Base-by-base conservation (phyloP, 2,329 filamentous ascomycete species). In the Penicillium fuscoglaucum region DNA sequence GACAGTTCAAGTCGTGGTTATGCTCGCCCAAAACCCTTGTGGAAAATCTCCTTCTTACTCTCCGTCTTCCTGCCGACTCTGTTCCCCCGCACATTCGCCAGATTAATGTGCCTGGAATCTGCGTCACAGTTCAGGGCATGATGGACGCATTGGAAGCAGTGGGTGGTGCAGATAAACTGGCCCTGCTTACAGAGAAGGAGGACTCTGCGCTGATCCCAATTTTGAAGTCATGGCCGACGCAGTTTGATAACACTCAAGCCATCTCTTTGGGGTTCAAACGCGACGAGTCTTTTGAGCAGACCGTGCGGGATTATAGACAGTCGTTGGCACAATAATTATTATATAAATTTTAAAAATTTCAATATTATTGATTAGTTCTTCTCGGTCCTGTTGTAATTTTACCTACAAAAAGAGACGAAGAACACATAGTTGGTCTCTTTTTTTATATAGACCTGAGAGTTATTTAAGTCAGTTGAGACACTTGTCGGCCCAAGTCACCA, bases 241-340 rank as follows among this genome's bases (percentile, higher is more conserved):
- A 78, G 37, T 85, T 84, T 64, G 82, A 85, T 69, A 83, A 82
- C 43, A 73, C 69, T 9, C 78, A 81, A 60, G 78, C 83, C 9
- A 71, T 83, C 54, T 75, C 70, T 48, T 66, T 87, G 51, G 84
- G 84, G 0, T 77, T 85, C 59, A 74, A 78, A 51, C 73, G 76
- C 45, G 84, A 86, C 66, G 70, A 76, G 55, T 79, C 77, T 9
- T 83, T 81, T 56, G 83, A 86, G 64, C 75, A 80, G 47, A 74
- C 84, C 6, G 84, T 87, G 12, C 78, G 76, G 68, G 82, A 86
- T 68, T 86, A 85, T 63, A 73, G 82, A n/a, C 72, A 80, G 54
- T 66, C 64, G 40, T 57, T 70, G 46, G 41, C 59, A 12, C 61
- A 60, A 60, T 64, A 28, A 58, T 29, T 24, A 21, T 44, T 29